Percentiles rank a stretch among this genome's conserved stretches.
These are phyloP conservation scores for Prunus armeniaca DNA, from an alignment of 306 rosid genomes.

Conservation along the genomic window DNA sequence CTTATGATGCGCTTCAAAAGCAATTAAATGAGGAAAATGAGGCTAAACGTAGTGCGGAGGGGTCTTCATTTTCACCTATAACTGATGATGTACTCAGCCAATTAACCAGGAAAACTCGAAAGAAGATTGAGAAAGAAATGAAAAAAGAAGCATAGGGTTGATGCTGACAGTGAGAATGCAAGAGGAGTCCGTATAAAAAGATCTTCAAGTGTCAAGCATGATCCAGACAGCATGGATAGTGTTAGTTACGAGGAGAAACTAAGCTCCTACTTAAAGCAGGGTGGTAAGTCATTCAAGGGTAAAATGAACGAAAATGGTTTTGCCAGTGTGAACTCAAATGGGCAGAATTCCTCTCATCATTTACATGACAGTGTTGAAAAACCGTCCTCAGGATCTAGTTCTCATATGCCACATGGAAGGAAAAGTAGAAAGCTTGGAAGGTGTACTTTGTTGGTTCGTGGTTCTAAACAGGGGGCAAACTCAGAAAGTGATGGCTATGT, in stretches of 20 bases:
- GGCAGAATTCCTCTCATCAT: slow-evolving; percentile 38
- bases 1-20: slow-evolving; percentile 94
- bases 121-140: slow-evolving; percentile 89
- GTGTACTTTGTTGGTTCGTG: slow-evolving; percentile 78
- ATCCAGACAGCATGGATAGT: slow-evolving; percentile 58
- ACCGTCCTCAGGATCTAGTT: slow-evolving; percentile 44
- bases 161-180: slow-evolving; percentile 50
- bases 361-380: slow-evolving; percentile 41
- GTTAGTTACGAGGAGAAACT: slow-evolving; percentile 76
- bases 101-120: slow-evolving; percentile 87
- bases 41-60: slow-evolving; percentile 48
- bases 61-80: slow-evolving; percentile 64
- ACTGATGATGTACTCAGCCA: slow-evolving; percentile 82
- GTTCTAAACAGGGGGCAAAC: slow-evolving; percentile 63
- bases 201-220: slow-evolving; percentile 44
- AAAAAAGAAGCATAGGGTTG: slow-evolving; percentile 57
- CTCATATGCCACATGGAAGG: slow-evolving; percentile 59
- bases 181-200: slow-evolving; percentile 43
- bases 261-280: slow-evolving; percentile 81
- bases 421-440: slow-evolving; percentile 74
- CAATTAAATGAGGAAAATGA: slow-evolving; percentile 54
- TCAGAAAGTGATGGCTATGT: slow-evolving; percentile 81
- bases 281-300: slow-evolving; percentile 65
- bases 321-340: slow-evolving; percentile 39
- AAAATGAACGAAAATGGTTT: slow-evolving; percentile 58